Evolutionary conservation across 805 yeast genomes (phyloP), one percentile per base, ranked within the genome.

Genomic region (Hemisphaericaspora nanyangensis): DNA sequence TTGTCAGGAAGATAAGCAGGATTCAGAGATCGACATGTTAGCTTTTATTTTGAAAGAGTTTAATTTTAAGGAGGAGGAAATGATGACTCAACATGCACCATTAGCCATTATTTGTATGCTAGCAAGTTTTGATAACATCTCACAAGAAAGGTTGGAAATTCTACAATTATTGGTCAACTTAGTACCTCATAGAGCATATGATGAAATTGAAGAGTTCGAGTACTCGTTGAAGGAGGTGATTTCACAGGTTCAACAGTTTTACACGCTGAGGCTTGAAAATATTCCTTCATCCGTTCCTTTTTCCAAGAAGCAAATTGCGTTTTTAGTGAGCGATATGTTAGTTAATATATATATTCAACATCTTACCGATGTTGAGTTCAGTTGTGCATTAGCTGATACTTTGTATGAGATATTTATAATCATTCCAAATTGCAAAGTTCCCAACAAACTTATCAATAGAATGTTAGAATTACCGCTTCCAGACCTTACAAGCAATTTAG

Each of bases 41-140:
- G 60, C 65, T 5, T 90, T 81, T 56, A 70, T 86, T 13, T 46
- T 88, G 10, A 65, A 68, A 17, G 73, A 74, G 38, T 91, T 87
- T 63, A 77, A 85, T 46, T 79, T 89, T 20, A 77, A 75, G 30
- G 99, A 91, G 46, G 97, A 89, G 49, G 98, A 89, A 45, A 87
- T 88, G 84, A 61, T 82, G 6, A 65, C 78, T 0, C 71, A 74
- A 15, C 96, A 91, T 54, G 63, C 85, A 6, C 97, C 98, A 0
- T 59, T 87, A 31, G 71, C 85, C 0, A 55, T 89, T 1, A 48
- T 87, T 15, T 63, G 74, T 1, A 42, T 72, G 2, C 52, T 83
- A 17, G 40, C 67, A 3, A 51, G 56, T 16, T 22, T 40, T 11
- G 27, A 35, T 1, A 31, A 51, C 6, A 22, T 22, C 8, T 8